These are phyloP conservation scores for Wickerhamomyces subpelliculosus DNA, from an alignment of 805 yeast species.

Conservation along the genomic window DNA sequence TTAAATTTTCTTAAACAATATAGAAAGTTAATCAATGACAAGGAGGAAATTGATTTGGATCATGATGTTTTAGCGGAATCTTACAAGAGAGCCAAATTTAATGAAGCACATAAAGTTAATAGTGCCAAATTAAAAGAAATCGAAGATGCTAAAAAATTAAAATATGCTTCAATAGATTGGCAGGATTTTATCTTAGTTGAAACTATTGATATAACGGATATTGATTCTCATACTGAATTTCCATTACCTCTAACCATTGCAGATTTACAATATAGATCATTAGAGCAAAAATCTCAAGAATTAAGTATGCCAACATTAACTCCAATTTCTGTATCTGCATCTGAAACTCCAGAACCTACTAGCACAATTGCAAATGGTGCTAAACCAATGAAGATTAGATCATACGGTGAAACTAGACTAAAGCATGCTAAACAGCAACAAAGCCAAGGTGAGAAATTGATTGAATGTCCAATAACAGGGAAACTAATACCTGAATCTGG, in stretches of 20 bases:
- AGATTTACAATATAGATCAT: conserved; percentile 54
- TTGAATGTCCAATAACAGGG: conserved; percentile 78
- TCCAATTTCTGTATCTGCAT: background rate
- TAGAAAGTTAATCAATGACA: conserved; percentile 16
- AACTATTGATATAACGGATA: conserved; percentile 55
- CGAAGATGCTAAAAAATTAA: conserved; percentile 34
- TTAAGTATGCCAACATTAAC: conserved; percentile 3
- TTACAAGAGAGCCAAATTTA: conserved; percentile 50
- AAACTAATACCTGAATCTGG: conserved; percentile 60
- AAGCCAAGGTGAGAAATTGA: conserved; percentile 24
- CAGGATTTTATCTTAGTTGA: conserved; percentile 70
- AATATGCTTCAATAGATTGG: conserved; percentile 83
- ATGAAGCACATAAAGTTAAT: conserved; percentile 28
- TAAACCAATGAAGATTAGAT: conserved; percentile 43
- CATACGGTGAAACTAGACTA: conserved; percentile 66
- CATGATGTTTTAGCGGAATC: conserved; percentile 38
- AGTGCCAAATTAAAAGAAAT: conserved; percentile 27
- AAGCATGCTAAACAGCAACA: conserved; percentile 19
- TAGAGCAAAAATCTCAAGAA: conserved; percentile 24
- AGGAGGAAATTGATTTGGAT: conserved; percentile 21
- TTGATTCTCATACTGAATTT: conserved; percentile 49
- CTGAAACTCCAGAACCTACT: conserved; percentile 10
- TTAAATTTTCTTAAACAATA: conserved; percentile 51
- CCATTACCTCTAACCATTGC: conserved; percentile 48
- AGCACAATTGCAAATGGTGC: background rate